Evolutionary conservation across 768 basidiomycete species (phyloP).

Genomic region (Glaciozyma martinii): DNA sequence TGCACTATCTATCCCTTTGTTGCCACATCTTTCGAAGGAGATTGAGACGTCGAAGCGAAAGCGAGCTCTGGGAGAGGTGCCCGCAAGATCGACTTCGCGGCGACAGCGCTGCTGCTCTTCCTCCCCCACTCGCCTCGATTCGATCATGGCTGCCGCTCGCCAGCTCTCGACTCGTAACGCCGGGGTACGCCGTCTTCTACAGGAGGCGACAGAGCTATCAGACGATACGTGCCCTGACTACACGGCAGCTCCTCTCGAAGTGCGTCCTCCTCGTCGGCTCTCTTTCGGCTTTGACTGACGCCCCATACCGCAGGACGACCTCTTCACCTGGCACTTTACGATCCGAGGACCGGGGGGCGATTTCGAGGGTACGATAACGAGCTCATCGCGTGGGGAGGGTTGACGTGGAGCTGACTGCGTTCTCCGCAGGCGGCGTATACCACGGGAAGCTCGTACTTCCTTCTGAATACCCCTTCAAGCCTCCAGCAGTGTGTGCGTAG

Average conservation of each 20-base stretch:
- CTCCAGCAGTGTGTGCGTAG: conserved; percentile 48
- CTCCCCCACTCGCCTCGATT: background rate
- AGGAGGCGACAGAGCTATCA: conserved; percentile 81
- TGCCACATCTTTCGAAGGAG: too few species aligned
- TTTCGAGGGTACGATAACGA: conserved; percentile 49
- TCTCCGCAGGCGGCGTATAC: conserved; percentile 65
- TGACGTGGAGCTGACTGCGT: background rate
- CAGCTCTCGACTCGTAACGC: conserved; percentile 15
- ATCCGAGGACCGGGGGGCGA: conserved; percentile 78
- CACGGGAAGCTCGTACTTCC: conserved; percentile 56
- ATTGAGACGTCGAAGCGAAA: too few species aligned
- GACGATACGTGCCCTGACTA: conserved; percentile 81
- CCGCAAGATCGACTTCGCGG: too few species aligned
- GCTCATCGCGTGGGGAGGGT: background rate
- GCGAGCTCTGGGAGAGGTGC: too few species aligned
- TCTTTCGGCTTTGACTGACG: background rate
- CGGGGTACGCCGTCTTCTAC: conserved; percentile 76
- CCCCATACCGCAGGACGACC: conserved; percentile 45
- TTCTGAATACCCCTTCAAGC: conserved; percentile 68
- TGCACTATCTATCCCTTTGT: too few species aligned
- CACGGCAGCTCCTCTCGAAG: conserved; percentile 68
- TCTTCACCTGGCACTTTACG: conserved; percentile 92
- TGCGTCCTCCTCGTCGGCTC: conserved; percentile 3
- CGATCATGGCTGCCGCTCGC: background rate
- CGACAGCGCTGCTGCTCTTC: too few species aligned